A percentile compares a stretch with the other conserved stretches of the same genome.
Conservation (phyloP, 371 early-diverging fungal species). For the Chytridium lagenaria region DNA sequence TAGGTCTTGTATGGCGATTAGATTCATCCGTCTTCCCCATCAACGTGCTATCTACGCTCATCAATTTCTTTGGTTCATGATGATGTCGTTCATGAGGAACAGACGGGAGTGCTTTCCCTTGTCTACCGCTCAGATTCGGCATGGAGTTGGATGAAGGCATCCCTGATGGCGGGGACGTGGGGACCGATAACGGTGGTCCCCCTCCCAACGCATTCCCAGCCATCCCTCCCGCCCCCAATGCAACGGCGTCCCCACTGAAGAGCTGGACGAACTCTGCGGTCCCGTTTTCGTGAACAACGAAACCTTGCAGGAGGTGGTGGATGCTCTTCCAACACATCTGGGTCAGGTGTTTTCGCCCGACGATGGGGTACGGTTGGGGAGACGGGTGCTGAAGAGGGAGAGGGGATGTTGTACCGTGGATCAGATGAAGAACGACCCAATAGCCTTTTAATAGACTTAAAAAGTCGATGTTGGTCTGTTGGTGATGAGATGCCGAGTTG, state of each 20-base stretch:
- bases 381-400: background rate
- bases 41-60: background rate
- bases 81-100: background rate
- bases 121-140: background rate
- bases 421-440: background rate
- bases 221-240: slow-evolving; percentile 9
- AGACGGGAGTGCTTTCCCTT: background rate
- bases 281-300: background rate
- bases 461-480: background rate
- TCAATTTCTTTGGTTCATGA: background rate
- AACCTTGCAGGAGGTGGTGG: background rate
- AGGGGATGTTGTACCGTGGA: background rate
- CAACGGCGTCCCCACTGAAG: no score
- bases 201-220: background rate
- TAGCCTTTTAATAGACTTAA: background rate
- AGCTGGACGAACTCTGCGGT: background rate
- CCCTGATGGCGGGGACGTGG: background rate
- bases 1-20: background rate
- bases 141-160: background rate
- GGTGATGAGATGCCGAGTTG: background rate
- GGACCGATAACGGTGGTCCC: background rate
- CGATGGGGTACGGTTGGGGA: background rate
- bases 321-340: background rate
- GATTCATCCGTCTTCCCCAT: background rate
- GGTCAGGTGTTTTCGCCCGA: slow-evolving; percentile 3